These are phyloP conservation scores for Yamadazyma friedrichii DNA, from an alignment of 1,139 yeast genomes.

Conservation along the genomic window DNA sequence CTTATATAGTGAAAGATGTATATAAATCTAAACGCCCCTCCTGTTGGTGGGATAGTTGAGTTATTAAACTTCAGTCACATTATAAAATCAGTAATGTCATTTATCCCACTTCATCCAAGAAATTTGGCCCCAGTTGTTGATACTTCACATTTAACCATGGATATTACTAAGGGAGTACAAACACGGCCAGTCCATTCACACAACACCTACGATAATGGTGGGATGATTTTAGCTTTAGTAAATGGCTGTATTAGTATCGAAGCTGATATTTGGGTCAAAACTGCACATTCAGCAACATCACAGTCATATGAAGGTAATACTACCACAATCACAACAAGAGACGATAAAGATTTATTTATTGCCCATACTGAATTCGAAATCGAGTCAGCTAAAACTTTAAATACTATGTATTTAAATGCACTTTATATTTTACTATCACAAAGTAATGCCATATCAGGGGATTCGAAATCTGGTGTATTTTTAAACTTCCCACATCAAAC, in stretches of 20 bases:
- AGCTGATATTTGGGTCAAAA: slow-evolving; percentile 62
- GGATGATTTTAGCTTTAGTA: slow-evolving; percentile 59
- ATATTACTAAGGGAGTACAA: slow-evolving; percentile 39
- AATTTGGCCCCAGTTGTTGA: slow-evolving; percentile 8
- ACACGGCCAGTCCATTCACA: slow-evolving; percentile 63
- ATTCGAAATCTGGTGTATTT: slow-evolving; percentile 27
- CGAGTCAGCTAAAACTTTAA: slow-evolving; percentile 42
- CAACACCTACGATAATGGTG: slow-evolving; percentile 72
- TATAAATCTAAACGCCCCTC: too few relatives aligned
- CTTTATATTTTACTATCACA: slow-evolving; percentile 46
- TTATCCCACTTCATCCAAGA: slow-evolving; percentile 2
- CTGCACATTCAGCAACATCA: slow-evolving; percentile 22
- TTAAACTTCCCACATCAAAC: slow-evolving; percentile 37
- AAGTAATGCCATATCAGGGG: slow-evolving; percentile 26
- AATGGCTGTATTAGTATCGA: slow-evolving; percentile 63
- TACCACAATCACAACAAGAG: slow-evolving; percentile 14
- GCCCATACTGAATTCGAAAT: slow-evolving; percentile 59
- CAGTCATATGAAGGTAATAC: slow-evolving; percentile 17
- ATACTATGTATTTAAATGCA: slow-evolving; percentile 53
- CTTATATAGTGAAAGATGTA: too few relatives aligned
- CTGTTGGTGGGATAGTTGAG: too few relatives aligned
- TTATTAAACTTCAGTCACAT: neutral
- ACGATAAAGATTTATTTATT: slow-evolving; percentile 49
- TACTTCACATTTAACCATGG: slow-evolving; percentile 3
- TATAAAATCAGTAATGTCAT: slow-evolving; percentile 1